Base-by-base conservation (phyloP, 441 rosid species). In the Francoa sonchifolia region DNA sequence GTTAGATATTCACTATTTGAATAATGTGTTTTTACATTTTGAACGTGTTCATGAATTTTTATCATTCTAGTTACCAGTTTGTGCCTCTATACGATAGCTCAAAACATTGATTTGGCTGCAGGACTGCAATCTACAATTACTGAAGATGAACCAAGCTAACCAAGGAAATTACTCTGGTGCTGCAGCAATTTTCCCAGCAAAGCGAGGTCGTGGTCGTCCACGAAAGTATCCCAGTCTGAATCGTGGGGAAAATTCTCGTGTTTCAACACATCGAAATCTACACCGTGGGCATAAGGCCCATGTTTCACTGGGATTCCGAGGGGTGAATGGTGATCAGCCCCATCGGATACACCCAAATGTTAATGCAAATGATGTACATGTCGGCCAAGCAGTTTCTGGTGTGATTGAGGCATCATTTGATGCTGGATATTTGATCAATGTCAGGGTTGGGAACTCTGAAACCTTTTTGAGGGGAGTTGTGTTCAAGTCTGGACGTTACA, bases 121-220 rank as follows among this genome's bases (percentile, higher is more conserved):
- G n/a, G n/a, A n/a, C n/a, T n/a, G n/a, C n/a, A n/a, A n/a, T n/a
- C n/a, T n/a, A n/a, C n/a, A n/a, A n/a, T n/a, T 14, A 45, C 36
- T 42, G 43, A 54, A 41, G 49, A 84, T 88, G 95, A 71, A 70
- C 16, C 77, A 69, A 55, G 67, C 56, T 35, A 62, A 50, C 50
- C 77, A 52, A 53, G 70, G 51, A 53, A 63, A 52, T 47, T 38
- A 57, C 51, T 63, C 55, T 33, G 74, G 48, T 39, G 53, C 61
- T 50, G 60, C 71, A 16, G 73, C 71, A 35, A 63, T 50, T 26
- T 49, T 52, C 42, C 76, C 74, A 19, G 50, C 57, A 31, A 89
- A 82, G 64, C 76, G 94, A 33, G 76, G 63, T 56, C 94, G 92
- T 51, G 96, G 97, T 48, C 94, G 96, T 4, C 98, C 96, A 5